Percentiles rank a stretch among this genome's conserved stretches.
Conservation (phyloP, 768 basidiomycete genomes). For the Collybia sp. region DNA sequence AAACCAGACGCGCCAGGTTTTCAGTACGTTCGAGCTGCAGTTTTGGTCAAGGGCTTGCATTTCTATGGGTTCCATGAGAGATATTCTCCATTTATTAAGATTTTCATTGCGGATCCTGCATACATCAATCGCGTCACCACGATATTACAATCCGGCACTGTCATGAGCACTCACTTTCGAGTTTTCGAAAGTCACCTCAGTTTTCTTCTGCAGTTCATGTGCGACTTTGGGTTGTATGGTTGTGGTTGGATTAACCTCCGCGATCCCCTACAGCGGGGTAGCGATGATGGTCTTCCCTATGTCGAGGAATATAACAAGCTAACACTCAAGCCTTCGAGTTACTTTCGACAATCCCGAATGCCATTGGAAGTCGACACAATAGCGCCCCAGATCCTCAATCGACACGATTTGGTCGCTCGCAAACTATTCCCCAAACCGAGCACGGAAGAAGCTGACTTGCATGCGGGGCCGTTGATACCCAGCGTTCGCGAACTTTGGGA, state of each 20-base stretch:
- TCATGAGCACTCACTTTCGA: slow-evolving; percentile 75
- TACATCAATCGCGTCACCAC: slow-evolving; percentile 65
- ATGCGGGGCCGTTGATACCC: slow-evolving; percentile 72
- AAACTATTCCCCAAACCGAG: slow-evolving; percentile 62
- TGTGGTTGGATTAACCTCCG: slow-evolving; percentile 85
- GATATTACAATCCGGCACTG: slow-evolving; percentile 75
- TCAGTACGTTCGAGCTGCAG: slow-evolving; percentile 66
- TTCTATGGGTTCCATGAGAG: slow-evolving; percentile 93
- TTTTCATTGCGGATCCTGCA: slow-evolving; percentile 69
- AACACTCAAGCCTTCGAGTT: slow-evolving; percentile 45
- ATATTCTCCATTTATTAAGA: slow-evolving; percentile 86
- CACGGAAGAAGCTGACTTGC: slow-evolving; percentile 49
- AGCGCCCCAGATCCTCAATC: slow-evolving; percentile 83
- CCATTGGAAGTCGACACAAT: slow-evolving; percentile 81
- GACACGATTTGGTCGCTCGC: slow-evolving; percentile 59
- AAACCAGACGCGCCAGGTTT: slow-evolving; percentile 55
- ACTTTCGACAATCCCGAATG: slow-evolving; percentile 62
- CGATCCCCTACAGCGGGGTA: slow-evolving; percentile 57
- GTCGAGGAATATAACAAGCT: slow-evolving; percentile 11
- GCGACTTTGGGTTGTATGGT: slow-evolving; percentile 92
- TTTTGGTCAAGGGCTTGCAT: slow-evolving; percentile 89
- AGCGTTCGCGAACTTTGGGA: slow-evolving; percentile 96
- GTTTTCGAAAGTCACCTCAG: slow-evolving; percentile 90
- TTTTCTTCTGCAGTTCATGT: slow-evolving; percentile 87
- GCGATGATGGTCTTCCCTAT: slow-evolving; percentile 28